Percentiles rank a stretch among this genome's conserved stretches.
These are phyloP conservation scores for Boletus sp. DNA, from an alignment of 768 basidiomycete genomes.

Conservation along the genomic window DNA sequence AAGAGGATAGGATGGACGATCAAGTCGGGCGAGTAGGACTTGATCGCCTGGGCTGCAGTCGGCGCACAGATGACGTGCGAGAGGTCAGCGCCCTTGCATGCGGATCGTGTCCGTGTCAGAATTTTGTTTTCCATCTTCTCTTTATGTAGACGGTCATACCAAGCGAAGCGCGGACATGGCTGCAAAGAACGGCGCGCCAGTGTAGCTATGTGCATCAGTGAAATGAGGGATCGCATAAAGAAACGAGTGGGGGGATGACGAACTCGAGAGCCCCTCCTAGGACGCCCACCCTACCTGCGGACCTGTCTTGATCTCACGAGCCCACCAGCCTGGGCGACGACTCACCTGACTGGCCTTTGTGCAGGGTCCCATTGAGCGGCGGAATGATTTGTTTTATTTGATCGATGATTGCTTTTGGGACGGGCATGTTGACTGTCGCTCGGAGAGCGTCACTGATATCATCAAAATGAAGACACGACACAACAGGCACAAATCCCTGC, in stretches of 20 bases:
- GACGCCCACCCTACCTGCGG: slow-evolving; percentile 81
- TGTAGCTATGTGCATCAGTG: slow-evolving; percentile 61
- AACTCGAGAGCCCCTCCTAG: slow-evolving; percentile 93
- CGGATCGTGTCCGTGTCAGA: neutral
- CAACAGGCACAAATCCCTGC: no score
- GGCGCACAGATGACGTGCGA: slow-evolving; percentile 98
- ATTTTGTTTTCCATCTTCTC: neutral
- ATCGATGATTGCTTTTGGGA: slow-evolving; percentile 58
- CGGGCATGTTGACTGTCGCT: slow-evolving; percentile 45
- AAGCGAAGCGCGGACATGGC: slow-evolving; percentile 87
- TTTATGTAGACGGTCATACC: slow-evolving; percentile 36
- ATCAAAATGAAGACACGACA: no score
- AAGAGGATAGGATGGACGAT: slow-evolving; percentile 94
- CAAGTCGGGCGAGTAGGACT: slow-evolving; percentile 93
- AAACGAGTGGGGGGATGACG: slow-evolving; percentile 25
- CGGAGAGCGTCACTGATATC: neutral
- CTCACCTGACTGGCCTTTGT: slow-evolving; percentile 92
- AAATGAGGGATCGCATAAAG: neutral
- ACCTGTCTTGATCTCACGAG: neutral
- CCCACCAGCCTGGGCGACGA: neutral
- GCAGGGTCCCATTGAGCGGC: slow-evolving; percentile 80
- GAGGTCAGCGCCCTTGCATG: slow-evolving; percentile 76
- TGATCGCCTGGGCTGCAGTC: slow-evolving; percentile 87
- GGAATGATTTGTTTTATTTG: slow-evolving; percentile 85
- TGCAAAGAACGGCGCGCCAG: slow-evolving; percentile 95